Evolutionary conservation across 768 basidiomycete genomes (phyloP).

Genomic region (Postia placenta): DNA sequence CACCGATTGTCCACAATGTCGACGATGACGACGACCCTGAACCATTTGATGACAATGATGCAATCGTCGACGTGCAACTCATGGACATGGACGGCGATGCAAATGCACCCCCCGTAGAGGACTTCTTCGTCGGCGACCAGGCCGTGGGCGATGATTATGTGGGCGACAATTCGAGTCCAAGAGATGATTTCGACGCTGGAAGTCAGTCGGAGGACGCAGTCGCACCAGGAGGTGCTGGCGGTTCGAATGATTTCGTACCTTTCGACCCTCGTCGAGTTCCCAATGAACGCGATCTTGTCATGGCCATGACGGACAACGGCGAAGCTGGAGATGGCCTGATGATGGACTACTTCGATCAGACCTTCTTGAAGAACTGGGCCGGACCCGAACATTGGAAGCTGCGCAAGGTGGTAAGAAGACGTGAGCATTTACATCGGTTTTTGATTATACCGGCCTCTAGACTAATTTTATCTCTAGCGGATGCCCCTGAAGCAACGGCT

Average conservation of each 20-base stretch:
- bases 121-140: conserved; percentile 65
- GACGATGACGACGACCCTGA: conserved; percentile 36
- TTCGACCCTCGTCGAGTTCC: conserved; percentile 84
- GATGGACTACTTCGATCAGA: conserved; percentile 88
- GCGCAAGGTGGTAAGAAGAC: conserved; percentile 68
- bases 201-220: conserved; percentile 37
- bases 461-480: conserved; percentile 28
- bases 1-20: conserved; percentile 31
- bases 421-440: conserved; percentile 36
- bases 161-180: conserved; percentile 36
- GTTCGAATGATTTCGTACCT: conserved; percentile 51
- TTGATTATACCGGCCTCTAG: background rate
- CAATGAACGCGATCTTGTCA: conserved; percentile 72
- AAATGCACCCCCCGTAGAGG: conserved; percentile 39
- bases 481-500: conserved; percentile 45
- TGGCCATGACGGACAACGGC: conserved; percentile 75
- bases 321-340: conserved; percentile 52
- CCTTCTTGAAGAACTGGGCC: conserved; percentile 91
- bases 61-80: conserved; percentile 24
- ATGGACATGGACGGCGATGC: conserved; percentile 37
- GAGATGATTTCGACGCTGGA: conserved; percentile 33
- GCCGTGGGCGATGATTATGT: conserved; percentile 43
- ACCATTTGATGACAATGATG: conserved; percentile 24
- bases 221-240: conserved; percentile 35
- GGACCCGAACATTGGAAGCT: conserved; percentile 99